Evolutionary conservation across 768 basidiomycete species (phyloP).

Genomic region (Heimioporus sp.): DNA sequence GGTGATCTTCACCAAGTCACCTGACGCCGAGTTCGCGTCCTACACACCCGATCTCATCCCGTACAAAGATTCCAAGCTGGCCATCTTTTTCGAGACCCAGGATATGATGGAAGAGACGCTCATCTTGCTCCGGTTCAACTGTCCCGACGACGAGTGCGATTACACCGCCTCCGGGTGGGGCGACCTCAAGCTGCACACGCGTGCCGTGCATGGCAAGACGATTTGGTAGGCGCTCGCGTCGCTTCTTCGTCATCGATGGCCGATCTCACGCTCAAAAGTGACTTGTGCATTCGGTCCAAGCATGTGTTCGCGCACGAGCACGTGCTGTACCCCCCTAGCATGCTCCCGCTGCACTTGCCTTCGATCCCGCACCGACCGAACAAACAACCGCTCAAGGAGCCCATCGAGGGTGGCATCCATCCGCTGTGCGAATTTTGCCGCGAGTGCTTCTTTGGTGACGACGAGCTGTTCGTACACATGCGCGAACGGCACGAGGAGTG

Average conservation of each 20-base stretch:
- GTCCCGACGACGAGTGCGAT: conserved; percentile 81
- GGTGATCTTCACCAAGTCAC: conserved; percentile 72
- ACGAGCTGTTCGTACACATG: conserved; percentile 93
- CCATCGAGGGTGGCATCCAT: conserved; percentile 69
- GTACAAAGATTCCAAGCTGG: conserved; percentile 69
- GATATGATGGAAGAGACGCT: conserved; percentile 97
- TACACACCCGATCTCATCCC: conserved; percentile 55
- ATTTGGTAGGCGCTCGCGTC: conserved; percentile 60
- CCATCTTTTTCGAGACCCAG: conserved; percentile 82
- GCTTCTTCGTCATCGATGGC: background rate
- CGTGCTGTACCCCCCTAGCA: conserved; percentile 65
- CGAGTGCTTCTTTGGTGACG: conserved; percentile 91
- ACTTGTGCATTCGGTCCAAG: conserved; percentile 84
- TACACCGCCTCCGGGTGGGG: conserved; percentile 87
- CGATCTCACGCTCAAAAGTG: conserved; percentile 42
- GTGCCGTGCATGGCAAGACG: conserved; percentile 68
- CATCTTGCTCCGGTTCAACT: conserved; percentile 90
- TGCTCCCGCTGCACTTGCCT: conserved; percentile 74
- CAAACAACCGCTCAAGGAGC: conserved; percentile 47
- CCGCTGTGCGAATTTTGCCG: conserved; percentile 86
- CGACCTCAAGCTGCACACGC: conserved; percentile 82
- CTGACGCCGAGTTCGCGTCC: conserved; percentile 58
- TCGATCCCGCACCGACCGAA: conserved; percentile 50
- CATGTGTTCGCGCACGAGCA: conserved; percentile 98
- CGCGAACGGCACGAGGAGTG: conserved; percentile 94